Evolutionary conservation across 2,329 filamentous ascomycete genomes (phyloP), one percentile per base, ranked within the genome.

Genomic region (Trichoderma sp.): DNA sequence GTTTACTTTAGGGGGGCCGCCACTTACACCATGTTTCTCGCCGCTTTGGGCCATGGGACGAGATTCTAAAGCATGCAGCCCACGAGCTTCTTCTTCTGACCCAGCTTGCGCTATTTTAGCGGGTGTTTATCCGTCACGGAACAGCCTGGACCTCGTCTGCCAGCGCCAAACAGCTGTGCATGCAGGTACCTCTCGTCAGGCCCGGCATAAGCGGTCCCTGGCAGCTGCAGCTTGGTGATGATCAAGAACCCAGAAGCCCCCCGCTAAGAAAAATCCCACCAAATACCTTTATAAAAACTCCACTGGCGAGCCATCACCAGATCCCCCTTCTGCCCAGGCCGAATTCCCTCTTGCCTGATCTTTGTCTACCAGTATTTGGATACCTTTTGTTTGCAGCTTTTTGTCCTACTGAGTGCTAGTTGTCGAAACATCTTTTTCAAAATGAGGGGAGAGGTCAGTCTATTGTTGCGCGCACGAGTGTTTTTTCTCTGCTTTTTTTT

Each of bases 361-460:
- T 14, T 74, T 74, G 66, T 66, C 76, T 24, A 34, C 47, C 34
- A 18, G 3, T 8, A 6, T 71, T 74, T 74, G 30, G 36, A 34
- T 26, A 47, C 39, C 65, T 18, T 24, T 24, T 51, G 28, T 58
- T 18, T 28, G 21, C 26, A 26, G 36, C 14, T 53, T 43, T 21
- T n/a, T 26, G 8, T 5, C 9, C n/a, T 12, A 34, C 6, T 3
- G 34, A 53, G 14, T 58, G 47, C 11, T 51, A 21, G 28, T 61
- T 30, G 21, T 26, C 12, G 32, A 24, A 61, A 15, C 7, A 28
- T 43, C 34, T 28, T 15, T 43, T 43, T 11, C 81, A 86, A 75
- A 78, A 88, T 88, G 86, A 88, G 87, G 84, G 86, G 86, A 82
- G 86, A 88, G 84, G 86, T 88, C 80, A 80, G 86, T 82, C 62